A percentile compares a stretch with the other conserved stretches of the same genome.
These are phyloP conservation scores for Emergomyces pasteurianus DNA, from an alignment of 2,329 filamentous ascomycete species.

Conservation along the genomic window DNA sequence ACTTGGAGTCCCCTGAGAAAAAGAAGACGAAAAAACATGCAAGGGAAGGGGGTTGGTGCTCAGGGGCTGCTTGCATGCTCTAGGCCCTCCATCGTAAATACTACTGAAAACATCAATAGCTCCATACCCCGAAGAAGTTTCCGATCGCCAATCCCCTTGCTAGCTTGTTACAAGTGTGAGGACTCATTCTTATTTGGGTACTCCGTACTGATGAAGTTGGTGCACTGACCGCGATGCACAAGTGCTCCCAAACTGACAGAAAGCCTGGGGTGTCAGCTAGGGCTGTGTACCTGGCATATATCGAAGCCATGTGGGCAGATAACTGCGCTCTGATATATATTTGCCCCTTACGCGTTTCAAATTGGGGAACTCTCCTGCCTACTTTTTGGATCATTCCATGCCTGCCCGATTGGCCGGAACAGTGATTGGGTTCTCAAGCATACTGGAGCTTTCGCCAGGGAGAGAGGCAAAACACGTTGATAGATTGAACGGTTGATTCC, in stretches of 20 bases:
- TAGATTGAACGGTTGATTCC: not conserved
- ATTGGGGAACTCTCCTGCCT: not conserved
- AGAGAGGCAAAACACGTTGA: not conserved
- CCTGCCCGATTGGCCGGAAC: not conserved
- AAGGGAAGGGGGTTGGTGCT: not conserved
- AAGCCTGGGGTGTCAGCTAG: not conserved
- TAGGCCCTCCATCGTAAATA: not conserved
- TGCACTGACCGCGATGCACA: too few species aligned
- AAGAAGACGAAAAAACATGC: not conserved
- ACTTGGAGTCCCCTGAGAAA: not conserved
- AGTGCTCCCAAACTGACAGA: not conserved
- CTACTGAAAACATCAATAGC: too few species aligned
- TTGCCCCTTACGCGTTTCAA: not conserved
- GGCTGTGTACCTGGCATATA: not conserved
- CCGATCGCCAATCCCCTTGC: too few species aligned
- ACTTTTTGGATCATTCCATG: not conserved
- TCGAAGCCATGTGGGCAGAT: not conserved
- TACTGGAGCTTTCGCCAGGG: not conserved
- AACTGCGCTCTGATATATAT: not conserved
- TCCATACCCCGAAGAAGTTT: too few species aligned
- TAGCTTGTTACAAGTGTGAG: too few species aligned
- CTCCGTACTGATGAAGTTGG: too few species aligned
- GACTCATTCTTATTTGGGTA: too few species aligned
- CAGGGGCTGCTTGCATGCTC: not conserved
- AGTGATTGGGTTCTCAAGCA: not conserved